A percentile compares a stretch with the other conserved stretches of the same genome.
Conservation (phyloP, 768 basidiomycete genomes). For the Pleurotus tuber-regium region DNA sequence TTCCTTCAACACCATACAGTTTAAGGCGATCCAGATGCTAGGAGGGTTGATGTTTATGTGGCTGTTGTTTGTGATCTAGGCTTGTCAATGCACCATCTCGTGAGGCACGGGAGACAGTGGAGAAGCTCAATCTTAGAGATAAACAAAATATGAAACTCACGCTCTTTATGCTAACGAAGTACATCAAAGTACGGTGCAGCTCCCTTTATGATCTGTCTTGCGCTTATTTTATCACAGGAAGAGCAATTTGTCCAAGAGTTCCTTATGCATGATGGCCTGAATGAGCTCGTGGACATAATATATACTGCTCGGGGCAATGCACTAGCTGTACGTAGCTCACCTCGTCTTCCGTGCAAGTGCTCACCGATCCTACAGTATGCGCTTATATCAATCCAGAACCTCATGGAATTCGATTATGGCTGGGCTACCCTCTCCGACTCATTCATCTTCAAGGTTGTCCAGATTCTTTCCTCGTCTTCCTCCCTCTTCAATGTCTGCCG, state of each 20-base stretch:
- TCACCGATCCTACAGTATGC: constrained; percentile 57
- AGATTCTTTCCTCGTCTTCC: constrained; percentile 70
- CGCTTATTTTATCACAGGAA: constrained; percentile 47
- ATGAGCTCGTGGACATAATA: constrained; percentile 70
- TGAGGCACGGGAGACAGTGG: constrained; percentile 75
- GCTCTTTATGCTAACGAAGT: constrained; percentile 76
- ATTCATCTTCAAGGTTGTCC: constrained; percentile 78
- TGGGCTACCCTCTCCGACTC: constrained; percentile 70
- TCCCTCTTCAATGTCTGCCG: constrained; percentile 89
- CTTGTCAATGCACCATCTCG: constrained; percentile 78
- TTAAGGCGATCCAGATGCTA: background rate
- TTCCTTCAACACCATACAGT: background rate
- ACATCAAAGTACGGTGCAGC: constrained; percentile 53
- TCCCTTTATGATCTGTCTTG: background rate
- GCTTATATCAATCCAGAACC: constrained; percentile 78
- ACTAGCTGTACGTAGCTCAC: constrained; percentile 59
- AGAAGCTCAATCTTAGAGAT: constrained; percentile 61
- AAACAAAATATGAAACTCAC: constrained; percentile 63
- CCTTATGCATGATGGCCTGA: constrained; percentile 66
- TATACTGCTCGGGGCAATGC: constrained; percentile 72
- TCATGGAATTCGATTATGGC: constrained; percentile 85
- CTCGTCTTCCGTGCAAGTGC: constrained; percentile 6
- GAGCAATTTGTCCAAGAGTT: constrained; percentile 83
- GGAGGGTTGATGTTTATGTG: constrained; percentile 9
- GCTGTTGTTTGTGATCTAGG: constrained; percentile 32